Evolutionary conservation across 2,329 filamentous ascomycete species (phyloP).

Genomic region (Nannizziopsis arthrosporioides): DNA sequence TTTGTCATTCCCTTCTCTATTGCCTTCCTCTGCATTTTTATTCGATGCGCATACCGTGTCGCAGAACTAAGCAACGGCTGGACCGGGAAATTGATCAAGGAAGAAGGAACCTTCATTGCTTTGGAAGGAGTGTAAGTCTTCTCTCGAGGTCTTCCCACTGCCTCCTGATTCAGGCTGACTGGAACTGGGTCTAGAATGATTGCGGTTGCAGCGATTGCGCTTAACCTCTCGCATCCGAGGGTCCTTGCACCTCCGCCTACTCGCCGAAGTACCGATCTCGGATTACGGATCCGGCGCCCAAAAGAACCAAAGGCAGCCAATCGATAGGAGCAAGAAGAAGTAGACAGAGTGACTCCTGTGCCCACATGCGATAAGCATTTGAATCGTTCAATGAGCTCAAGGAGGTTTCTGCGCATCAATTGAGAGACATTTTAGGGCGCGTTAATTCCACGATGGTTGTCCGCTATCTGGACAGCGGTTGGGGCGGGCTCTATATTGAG

Average conservation of each 20-base stretch:
- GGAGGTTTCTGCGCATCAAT: too few relatives aligned
- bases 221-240: conserved; percentile 12
- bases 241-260: conserved; percentile 1
- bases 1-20: conserved; percentile 47
- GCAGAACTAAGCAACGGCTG: conserved; percentile 56
- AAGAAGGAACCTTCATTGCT: conserved; percentile 46
- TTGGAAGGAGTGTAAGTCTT: conserved; percentile 39
- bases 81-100: conserved; percentile 45
- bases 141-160: neutral
- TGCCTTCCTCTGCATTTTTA: conserved; percentile 52
- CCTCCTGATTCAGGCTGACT: neutral
- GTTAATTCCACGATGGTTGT: too few relatives aligned
- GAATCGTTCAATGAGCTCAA: too few relatives aligned
- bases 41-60: conserved; percentile 53
- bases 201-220: conserved; percentile 9
- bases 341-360: too few relatives aligned
- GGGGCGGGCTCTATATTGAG: too few relatives aligned
- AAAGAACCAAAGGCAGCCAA: too few relatives aligned
- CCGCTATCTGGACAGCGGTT: too few relatives aligned
- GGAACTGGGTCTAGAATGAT: conserved; percentile 10
- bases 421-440: too few relatives aligned
- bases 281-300: too few relatives aligned
- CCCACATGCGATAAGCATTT: too few relatives aligned
- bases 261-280: neutral
- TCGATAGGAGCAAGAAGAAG: too few relatives aligned